phyloP scores from a whole-genome alignment of 257 asterid genomes.

The Handroanthus guayacan region DNA sequence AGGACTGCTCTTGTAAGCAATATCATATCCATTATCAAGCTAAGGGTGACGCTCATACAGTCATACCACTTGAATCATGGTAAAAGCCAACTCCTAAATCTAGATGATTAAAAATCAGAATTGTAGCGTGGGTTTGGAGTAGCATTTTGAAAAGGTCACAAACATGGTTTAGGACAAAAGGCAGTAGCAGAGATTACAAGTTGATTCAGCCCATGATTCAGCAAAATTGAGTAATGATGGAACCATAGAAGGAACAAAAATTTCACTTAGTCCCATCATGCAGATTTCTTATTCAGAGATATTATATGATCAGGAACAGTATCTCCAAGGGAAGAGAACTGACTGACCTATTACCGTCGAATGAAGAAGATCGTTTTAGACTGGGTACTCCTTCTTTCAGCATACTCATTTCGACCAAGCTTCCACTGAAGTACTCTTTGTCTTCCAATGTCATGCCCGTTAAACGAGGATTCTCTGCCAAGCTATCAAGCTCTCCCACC shows the following conservation, averaged over 20 bases:
- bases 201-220: constrained; percentile 12
- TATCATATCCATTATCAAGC: neutral
- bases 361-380: constrained; percentile 85
- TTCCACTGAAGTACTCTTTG: constrained; percentile 93
- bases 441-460: constrained; percentile 73
- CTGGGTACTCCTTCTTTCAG: constrained; percentile 67
- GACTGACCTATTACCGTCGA: constrained; percentile 78
- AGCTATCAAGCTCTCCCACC: constrained; percentile 82
- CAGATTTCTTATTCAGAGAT: neutral
- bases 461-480: constrained; percentile 71
- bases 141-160: neutral
- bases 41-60: neutral
- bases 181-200: neutral
- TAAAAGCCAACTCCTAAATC: neutral
- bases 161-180: neutral
- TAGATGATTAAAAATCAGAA: constrained; percentile 12
- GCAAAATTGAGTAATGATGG: neutral
- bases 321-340: constrained; percentile 15
- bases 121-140: neutral
- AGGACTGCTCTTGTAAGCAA: too few relatives aligned
- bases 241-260: neutral
- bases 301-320: constrained; percentile 3
- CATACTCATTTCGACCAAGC: constrained; percentile 77
- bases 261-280: neutral
- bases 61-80: constrained; percentile 17